Percentiles rank a stretch among this genome's conserved stretches.
Evolutionary conservation across 306 rosid genomes (phyloP).

Genomic region (Parietaria judaica): DNA sequence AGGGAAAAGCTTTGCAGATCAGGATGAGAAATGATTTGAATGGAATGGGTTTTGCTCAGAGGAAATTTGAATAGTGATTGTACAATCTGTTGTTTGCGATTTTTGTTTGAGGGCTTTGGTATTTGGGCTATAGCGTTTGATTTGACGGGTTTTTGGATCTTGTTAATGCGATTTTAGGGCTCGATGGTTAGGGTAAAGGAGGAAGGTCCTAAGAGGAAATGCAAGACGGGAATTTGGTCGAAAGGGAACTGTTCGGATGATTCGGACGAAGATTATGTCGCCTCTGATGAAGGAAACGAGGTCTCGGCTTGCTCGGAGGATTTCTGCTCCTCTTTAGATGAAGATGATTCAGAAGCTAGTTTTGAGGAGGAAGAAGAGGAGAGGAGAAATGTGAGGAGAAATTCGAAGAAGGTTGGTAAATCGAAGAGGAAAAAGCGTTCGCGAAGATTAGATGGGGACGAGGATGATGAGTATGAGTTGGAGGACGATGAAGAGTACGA

Average conservation of each 20-base stretch:
- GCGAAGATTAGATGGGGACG: slow-evolving; percentile 12
- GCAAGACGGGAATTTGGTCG: slow-evolving; percentile 34
- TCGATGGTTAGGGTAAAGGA: slow-evolving; percentile 92
- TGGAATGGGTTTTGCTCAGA: not conserved
- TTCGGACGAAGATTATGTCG: slow-evolving; percentile 89
- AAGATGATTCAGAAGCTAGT: slow-evolving; percentile 54
- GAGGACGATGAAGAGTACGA: slow-evolving; percentile 15
- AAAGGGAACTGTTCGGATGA: slow-evolving; percentile 63
- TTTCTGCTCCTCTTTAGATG: slow-evolving; percentile 55
- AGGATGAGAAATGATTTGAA: not conserved
- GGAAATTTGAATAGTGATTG: not conserved
- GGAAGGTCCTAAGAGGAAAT: slow-evolving; percentile 37
- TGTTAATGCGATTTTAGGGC: slow-evolving; percentile 30
- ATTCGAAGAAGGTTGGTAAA: slow-evolving; percentile 32
- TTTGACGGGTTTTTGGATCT: slow-evolving; percentile 4
- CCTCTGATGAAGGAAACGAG: slow-evolving; percentile 57
- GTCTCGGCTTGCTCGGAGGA: slow-evolving; percentile 54
- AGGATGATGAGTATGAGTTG: slow-evolving; percentile 23
- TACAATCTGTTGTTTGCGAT: not conserved
- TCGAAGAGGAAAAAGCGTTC: slow-evolving; percentile 34
- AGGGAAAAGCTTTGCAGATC: not conserved
- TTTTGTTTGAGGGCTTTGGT: slow-evolving; percentile 4
- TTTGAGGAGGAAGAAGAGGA: slow-evolving; percentile 46
- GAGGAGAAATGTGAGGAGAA: slow-evolving; percentile 16
- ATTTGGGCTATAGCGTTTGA: not conserved